Conservation (phyloP, 2,329 filamentous ascomycete genomes). For the Xylariaceae sp. region DNA sequence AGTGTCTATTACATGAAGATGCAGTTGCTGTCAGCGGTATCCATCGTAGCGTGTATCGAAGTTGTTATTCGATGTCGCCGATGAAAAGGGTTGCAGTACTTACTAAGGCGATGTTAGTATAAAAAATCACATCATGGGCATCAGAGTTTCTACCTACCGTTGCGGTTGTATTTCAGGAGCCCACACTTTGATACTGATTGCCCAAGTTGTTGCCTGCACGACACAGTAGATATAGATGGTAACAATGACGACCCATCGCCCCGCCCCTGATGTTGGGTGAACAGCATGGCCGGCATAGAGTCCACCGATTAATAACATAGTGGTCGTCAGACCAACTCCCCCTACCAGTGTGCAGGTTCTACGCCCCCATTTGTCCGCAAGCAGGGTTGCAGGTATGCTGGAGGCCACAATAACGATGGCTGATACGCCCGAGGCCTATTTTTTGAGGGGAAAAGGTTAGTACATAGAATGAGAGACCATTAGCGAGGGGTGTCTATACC, state of each 20-base stretch:
- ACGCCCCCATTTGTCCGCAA: slow-evolving; percentile 54
- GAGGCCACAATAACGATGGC: slow-evolving; percentile 25
- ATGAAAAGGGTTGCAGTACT: no score
- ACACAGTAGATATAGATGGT: slow-evolving; percentile 48
- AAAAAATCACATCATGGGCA: no score
- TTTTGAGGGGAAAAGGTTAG: no score
- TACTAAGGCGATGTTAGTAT: no score
- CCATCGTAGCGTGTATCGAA: no score
- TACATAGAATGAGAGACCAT: no score
- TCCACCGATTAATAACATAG: slow-evolving; percentile 51
- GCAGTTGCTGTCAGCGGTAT: no score
- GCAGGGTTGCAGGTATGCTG: slow-evolving; percentile 40
- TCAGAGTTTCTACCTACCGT: no score
- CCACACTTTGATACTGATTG: slow-evolving; percentile 46
- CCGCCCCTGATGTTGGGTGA: slow-evolving; percentile 34
- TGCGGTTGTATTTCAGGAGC: no score
- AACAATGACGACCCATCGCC: slow-evolving; percentile 48
- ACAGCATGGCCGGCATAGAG: slow-evolving; percentile 45
- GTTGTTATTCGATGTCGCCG: no score
- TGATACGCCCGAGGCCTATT: slow-evolving; percentile 25
- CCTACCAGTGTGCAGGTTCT: slow-evolving; percentile 50
- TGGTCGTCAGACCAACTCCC: slow-evolving; percentile 45
- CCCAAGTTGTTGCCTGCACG: slow-evolving; percentile 47
- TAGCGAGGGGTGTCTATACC: no score
- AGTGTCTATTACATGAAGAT: no score